Evolutionary conservation across 2,329 filamentous ascomycete genomes (phyloP), one percentile per base, ranked within the genome.

Genomic region (Penicillium hesseltinei): DNA sequence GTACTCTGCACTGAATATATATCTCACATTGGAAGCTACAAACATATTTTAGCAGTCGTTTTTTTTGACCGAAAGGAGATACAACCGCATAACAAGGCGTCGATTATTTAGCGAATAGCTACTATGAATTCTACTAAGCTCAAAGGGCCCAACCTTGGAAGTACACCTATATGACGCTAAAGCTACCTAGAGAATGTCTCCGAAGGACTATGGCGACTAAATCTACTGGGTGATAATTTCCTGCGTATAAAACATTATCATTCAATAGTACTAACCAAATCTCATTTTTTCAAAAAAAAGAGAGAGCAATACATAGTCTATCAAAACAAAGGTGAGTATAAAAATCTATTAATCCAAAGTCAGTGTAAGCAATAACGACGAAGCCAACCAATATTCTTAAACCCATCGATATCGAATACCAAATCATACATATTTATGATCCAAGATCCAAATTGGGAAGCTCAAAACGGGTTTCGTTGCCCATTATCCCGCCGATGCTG

Each of bases 61-160:
- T 4, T 0, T 19, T 11, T 10, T 25, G 1, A 0, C 2, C 3
- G 5, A 13, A 31, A 15, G 3, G 7, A 23, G 13, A 35, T 11
- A 23, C 5, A 47, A 47, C 21, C 3, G 4, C 1, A 7, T 13
- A 21, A 15, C 11, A 45, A 33, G 4, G 1, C 1, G 5, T 35
- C 13, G 8, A 17, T 17, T 35, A 47, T 23, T 6, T 35, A 23
- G 29, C n/a, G 3, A 23, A 21, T 10, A 2, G 11, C 0, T 17
- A 21, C 44, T 9, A 47, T 23, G 2, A 6, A 17, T 33, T 46
- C n/a, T 21, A 17, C 11, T 6, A 33, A 21, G 6, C 6, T 29
- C 0, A 4, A 46, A 4, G 6, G 7, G 15, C 6, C 27, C 10
- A 29, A 5, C 1, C 5, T 19, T 29, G 17, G 17, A 44, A 29